Evolutionary conservation across 2,329 filamentous ascomycete genomes (phyloP), one percentile per base, ranked within the genome.

Genomic region (Cryphonectria radicalis): DNA sequence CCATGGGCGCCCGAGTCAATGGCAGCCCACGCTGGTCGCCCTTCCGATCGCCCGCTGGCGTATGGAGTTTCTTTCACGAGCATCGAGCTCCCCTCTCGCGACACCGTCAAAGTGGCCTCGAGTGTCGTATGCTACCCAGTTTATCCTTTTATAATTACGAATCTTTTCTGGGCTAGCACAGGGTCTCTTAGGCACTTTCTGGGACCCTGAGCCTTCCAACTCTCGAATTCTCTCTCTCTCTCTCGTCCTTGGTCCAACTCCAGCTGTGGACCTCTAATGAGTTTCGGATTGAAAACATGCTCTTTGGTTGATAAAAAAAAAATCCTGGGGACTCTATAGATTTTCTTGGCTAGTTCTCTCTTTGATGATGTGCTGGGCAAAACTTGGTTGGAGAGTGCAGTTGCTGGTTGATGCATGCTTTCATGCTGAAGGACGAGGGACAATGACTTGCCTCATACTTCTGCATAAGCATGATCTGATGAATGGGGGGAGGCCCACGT

Each of bases 401-500:
- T 19, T 46, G n/a, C 62, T n/a, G 40, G 13, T n/a, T 64, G 50
- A 40, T 69, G 57, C 66, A 50, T 32, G 37, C 43, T 35, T 42
- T 35, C 32, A 53, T 63, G 46, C 8, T 13, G 53, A 46, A 19
- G 65, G 42, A 68, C 17, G 62, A 57, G 46, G 53, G 42, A 65
- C 28, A 42, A 62, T 63, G 53, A 46, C 68, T 68, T 67, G 32
- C 19, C 59, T 62, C 40, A 53, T 55, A 63, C 69, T 63, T 64
- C 53, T 72, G 68, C 68, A 72, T 70, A 70, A 63, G 40, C 62
- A 57, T 62, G 43, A 60, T 25, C 57, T 35, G 37, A 37, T 42
- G 60, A 25, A 67, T 59, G 10, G 63, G 50, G 22, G 35, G 28
- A 65, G 50, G 55, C n/a, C 35, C n/a, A 59, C 37, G 17, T 25